Conservation (phyloP, 176 grass and related monocot genomes). For the Musa beccarii region DNA sequence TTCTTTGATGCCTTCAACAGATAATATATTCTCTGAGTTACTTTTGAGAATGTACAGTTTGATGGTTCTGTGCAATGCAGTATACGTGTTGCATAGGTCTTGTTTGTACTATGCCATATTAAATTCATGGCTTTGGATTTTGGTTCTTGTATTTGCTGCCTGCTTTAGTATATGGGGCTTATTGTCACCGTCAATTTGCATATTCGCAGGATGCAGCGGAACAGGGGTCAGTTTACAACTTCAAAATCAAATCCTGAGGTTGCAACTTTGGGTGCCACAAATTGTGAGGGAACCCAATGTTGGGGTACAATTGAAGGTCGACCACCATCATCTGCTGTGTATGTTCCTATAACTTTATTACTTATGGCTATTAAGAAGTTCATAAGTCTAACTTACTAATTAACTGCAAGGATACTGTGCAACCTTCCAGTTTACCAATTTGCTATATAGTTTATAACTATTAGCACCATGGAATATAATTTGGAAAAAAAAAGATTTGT, state of each 20-base stretch:
- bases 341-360: slow-evolving; percentile 22
- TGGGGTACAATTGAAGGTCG: slow-evolving; percentile 84
- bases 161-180: background rate
- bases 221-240: slow-evolving; percentile 92
- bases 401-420: background rate
- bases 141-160: background rate
- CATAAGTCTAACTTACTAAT: slow-evolving; percentile 5
- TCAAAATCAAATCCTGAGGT: slow-evolving; percentile 89
- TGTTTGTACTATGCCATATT: background rate
- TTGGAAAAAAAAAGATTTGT: background rate
- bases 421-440: background rate
- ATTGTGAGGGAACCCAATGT: slow-evolving; percentile 50
- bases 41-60: too few species aligned
- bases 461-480: too few species aligned
- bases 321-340: slow-evolving; percentile 74
- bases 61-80: background rate
- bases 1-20: too few species aligned
- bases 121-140: background rate
- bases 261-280: slow-evolving; percentile 28
- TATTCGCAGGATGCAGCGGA: slow-evolving; percentile 86
- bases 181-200: background rate
- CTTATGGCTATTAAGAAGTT: slow-evolving; percentile 10
- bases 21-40: too few species aligned
- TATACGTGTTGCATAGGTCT: background rate
- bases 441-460: background rate